Base-by-base conservation (phyloP, 1,284 basidiomycete genomes). In the Cryptococcus hybrid region DNA sequence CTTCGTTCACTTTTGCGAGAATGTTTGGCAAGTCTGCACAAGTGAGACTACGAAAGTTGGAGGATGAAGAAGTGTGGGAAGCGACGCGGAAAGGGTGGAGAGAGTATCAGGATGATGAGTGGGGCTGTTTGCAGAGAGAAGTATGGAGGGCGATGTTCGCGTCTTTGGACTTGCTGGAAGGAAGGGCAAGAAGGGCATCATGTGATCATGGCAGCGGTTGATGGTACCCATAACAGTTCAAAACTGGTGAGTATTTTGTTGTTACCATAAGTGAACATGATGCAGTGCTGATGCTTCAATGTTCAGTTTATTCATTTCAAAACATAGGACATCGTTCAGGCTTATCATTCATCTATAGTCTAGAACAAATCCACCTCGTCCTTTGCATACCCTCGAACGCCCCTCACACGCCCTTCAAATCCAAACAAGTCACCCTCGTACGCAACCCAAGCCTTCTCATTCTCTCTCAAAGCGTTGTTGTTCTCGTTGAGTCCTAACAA, bases 401-500 rank as follows among this genome's bases (percentile, higher is more conserved):
- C 58, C 39, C 40, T 52, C 2, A 60, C 58, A 13, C 53, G 55
- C 24, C 55, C 53, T 11, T 51, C 54, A 40, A 62, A 54, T 11
- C 49, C 49, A 40, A 59, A 62, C 34, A 59, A 34, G 37, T 62
- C 57, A 36, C 58, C 57, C 40, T 57, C 48, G 52, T 57, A 55
- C n/a, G 60, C 58, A 11, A 57, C 60, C 60, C 60, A 59, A 13
- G 38, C 57, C 30, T 50, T 51, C 37, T 47, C 47, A 7, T 43
- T 18, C 38, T 51, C 48, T 39, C 45, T 51, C 15, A 36, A 11
- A 7, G 30, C 42, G 36, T 24, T 46, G 13, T 44, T 37, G 13
- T 7, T 35, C 12, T 62, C 57, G 12, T 62, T 44, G 18, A 72
- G 47, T 6, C 85, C 86, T 36, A 90, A 77, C 47, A 92, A 76